These are phyloP conservation scores for Cyclocybe aegerita DNA, from an alignment of 768 basidiomycete species.

Conservation along the genomic window DNA sequence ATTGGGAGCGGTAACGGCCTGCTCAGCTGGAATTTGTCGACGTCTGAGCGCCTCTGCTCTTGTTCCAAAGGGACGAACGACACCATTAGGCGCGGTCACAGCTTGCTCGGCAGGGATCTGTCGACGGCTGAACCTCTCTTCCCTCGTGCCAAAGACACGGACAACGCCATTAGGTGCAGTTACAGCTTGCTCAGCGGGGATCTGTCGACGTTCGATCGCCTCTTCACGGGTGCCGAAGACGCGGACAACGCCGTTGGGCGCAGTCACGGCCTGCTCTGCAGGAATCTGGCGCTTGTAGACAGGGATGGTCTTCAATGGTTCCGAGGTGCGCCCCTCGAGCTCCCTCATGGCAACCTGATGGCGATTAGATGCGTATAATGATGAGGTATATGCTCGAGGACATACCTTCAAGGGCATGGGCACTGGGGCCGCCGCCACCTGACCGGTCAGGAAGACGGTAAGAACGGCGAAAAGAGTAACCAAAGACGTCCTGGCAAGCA, in stretches of 20 bases:
- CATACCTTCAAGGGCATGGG: slow-evolving; percentile 44
- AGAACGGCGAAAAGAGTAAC: slow-evolving; percentile 35
- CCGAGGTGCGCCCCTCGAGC: slow-evolving; percentile 15
- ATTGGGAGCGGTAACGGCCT: slow-evolving; percentile 29
- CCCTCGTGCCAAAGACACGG: slow-evolving; percentile 21
- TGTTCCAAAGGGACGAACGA: slow-evolving; percentile 23
- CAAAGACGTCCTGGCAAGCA: slow-evolving; percentile 38
- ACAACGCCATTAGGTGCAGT: slow-evolving; percentile 27
- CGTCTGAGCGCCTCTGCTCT: slow-evolving; percentile 8
- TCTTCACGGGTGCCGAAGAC: slow-evolving; percentile 6
- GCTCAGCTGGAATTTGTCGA: slow-evolving; percentile 29
- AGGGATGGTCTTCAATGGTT: slow-evolving; percentile 21
- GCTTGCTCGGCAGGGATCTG: slow-evolving; percentile 32
- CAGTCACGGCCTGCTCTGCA: slow-evolving; percentile 20
- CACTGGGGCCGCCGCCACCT: slow-evolving; percentile 41
- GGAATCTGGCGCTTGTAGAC: slow-evolving; percentile 22
- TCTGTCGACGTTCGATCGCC: slow-evolving; percentile 13
- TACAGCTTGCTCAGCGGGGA: slow-evolving; percentile 26
- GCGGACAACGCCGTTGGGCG: slow-evolving; percentile 29
- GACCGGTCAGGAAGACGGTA: slow-evolving; percentile 42
- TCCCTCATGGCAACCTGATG: slow-evolving; percentile 15
- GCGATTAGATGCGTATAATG: not conserved
- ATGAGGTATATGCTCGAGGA: not conserved
- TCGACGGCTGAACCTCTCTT: slow-evolving; percentile 13
- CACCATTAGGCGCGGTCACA: slow-evolving; percentile 31